Evolutionary conservation across 805 yeast genomes (phyloP).

Genomic region (Candida broadrunensis): DNA sequence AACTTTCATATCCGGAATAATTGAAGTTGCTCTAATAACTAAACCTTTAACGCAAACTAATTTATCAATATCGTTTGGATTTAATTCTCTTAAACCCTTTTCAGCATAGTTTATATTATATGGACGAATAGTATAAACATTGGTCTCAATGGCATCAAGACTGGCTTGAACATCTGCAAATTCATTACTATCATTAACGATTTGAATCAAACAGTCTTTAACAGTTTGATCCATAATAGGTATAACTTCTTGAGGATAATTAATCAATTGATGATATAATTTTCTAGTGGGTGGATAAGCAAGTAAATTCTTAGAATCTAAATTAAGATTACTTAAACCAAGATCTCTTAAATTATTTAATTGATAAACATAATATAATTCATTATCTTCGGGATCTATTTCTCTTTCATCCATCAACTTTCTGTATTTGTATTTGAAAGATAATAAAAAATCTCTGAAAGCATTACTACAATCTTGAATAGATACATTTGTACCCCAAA

Average conservation of each 20-base stretch:
- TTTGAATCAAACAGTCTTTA: slow-evolving; percentile 81
- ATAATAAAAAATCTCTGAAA: slow-evolving; percentile 80
- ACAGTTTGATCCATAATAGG: slow-evolving; percentile 97
- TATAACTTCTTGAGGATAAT: slow-evolving; percentile 94
- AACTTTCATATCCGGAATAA: slow-evolving; percentile 96
- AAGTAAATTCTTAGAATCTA: slow-evolving; percentile 78
- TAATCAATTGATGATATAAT: slow-evolving; percentile 78
- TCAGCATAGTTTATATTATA: slow-evolving; percentile 66
- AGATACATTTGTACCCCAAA: slow-evolving; percentile 98
- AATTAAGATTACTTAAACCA: slow-evolving; percentile 77
- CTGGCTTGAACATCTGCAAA: slow-evolving; percentile 21
- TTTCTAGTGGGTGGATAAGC: slow-evolving; percentile 75
- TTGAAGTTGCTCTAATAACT: slow-evolving; percentile 81
- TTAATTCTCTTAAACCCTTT: slow-evolving; percentile 86
- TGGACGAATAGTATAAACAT: slow-evolving; percentile 85
- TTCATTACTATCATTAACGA: slow-evolving; percentile 48
- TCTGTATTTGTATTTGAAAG: slow-evolving; percentile 77
- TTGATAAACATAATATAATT: slow-evolving; percentile 68
- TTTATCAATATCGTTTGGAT: slow-evolving; percentile 93
- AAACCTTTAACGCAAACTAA: slow-evolving; percentile 88
- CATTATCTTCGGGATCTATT: slow-evolving; percentile 59
- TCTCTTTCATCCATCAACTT: slow-evolving; percentile 41
- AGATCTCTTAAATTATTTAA: slow-evolving; percentile 71
- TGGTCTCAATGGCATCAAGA: slow-evolving; percentile 73
- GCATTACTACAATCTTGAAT: slow-evolving; percentile 80